A percentile compares a stretch with the other conserved stretches of the same genome.
phyloP scores from a whole-genome alignment of 495 filamentous ascomycete species.

The Paragyromitra xinjiangensis region DNA sequence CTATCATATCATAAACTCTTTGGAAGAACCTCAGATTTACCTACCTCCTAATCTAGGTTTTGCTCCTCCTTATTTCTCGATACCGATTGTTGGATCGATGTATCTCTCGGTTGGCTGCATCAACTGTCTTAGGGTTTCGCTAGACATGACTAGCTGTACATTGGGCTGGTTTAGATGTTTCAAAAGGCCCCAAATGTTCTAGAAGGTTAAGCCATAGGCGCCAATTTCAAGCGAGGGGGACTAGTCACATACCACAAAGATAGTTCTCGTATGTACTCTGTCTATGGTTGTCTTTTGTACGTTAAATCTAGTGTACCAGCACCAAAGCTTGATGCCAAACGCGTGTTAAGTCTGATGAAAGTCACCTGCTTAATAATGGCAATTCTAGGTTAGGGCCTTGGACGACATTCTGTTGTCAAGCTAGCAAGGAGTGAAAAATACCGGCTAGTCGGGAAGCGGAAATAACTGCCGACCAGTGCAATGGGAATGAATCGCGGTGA shows the following conservation, averaged over 20 bases:
- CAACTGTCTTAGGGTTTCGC: background rate
- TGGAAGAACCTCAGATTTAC: background rate
- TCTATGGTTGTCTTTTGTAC: background rate
- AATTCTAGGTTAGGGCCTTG: background rate
- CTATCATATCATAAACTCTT: background rate
- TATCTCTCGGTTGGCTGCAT: background rate
- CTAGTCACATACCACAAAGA: background rate
- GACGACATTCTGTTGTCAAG: background rate
- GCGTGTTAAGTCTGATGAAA: background rate
- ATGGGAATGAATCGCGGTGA: background rate
- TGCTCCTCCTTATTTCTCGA: background rate
- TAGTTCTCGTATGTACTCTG: background rate
- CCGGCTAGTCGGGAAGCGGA: slow-evolving; percentile 24
- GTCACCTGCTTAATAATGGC: background rate
- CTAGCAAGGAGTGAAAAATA: background rate
- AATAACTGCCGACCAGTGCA: slow-evolving; percentile 21
- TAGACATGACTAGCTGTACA: background rate
- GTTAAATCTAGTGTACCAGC: background rate
- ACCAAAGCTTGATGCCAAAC: background rate
- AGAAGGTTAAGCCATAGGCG: background rate
- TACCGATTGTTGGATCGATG: background rate
- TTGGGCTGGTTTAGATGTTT: background rate
- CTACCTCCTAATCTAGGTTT: background rate
- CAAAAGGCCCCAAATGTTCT: background rate
- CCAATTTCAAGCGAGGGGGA: background rate